A percentile compares a stretch with the other conserved stretches of the same genome.
Evolutionary conservation across 306 rosid genomes (phyloP).

Genomic region (Trichosanthes truncata): DNA sequence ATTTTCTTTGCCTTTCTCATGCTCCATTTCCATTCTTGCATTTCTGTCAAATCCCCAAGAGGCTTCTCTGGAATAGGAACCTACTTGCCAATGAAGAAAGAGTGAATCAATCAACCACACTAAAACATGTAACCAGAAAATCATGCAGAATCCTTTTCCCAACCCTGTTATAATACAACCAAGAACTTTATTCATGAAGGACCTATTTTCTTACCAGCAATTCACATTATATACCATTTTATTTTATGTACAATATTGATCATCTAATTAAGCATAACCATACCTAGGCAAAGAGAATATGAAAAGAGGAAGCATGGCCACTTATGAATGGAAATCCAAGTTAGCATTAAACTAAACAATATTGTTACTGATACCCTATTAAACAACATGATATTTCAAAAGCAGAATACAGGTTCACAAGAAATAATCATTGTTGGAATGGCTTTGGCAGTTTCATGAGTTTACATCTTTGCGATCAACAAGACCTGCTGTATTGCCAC

Average conservation of each 20-base stretch:
- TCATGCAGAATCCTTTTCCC: neutral
- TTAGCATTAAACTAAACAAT: neutral
- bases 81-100: conserved; percentile 30
- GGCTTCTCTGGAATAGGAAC: conserved; percentile 77
- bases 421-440: neutral
- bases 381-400: neutral
- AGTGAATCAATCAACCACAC: neutral
- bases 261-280: neutral
- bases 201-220: neutral
- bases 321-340: neutral
- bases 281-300: conserved; percentile 1
- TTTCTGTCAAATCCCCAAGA: conserved; percentile 45
- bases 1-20: conserved; percentile 66
- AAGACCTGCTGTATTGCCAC: conserved; percentile 78
- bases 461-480: conserved; percentile 68
- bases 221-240: neutral
- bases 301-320: neutral
- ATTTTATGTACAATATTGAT: neutral
- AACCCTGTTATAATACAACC: neutral
- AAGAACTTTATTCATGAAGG: neutral
- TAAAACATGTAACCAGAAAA: neutral
- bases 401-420: neutral
- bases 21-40: conserved; percentile 75
- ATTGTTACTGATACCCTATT: neutral
- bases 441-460: neutral